phyloP scores from a whole-genome alignment of 768 basidiomycete species.

The Agaricus sinodeliciosus region DNA sequence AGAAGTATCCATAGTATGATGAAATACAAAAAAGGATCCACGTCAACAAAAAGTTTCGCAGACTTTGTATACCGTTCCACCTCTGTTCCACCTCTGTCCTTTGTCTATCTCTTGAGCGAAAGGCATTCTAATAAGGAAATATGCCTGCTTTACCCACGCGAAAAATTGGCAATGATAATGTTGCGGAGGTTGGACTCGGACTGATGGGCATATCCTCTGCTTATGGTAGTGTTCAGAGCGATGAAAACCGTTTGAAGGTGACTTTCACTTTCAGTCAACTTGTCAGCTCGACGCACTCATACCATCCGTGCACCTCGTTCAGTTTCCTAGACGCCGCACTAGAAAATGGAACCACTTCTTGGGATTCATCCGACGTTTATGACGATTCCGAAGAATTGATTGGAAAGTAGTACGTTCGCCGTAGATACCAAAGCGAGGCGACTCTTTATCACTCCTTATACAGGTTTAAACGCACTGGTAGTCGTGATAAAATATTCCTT shows the following conservation, averaged over 20 bases:
- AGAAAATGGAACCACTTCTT: conserved; percentile 35
- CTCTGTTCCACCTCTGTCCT: too few relatives aligned
- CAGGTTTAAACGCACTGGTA: conserved; percentile 47
- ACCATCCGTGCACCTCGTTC: neutral
- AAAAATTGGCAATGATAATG: conserved; percentile 38
- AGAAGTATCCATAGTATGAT: too few relatives aligned
- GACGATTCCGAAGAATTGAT: conserved; percentile 17
- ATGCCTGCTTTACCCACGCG: conserved; percentile 15
- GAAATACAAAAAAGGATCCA: too few relatives aligned
- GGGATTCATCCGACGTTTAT: conserved; percentile 46
- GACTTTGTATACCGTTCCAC: too few relatives aligned
- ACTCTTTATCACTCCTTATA: neutral
- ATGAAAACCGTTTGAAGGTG: conserved; percentile 59
- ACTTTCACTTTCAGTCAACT: neutral
- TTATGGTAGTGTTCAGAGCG: conserved; percentile 37
- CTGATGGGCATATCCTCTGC: conserved; percentile 47
- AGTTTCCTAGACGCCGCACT: conserved; percentile 37
- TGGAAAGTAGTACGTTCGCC: conserved; percentile 31
- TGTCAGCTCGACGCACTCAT: neutral
- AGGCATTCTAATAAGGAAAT: neutral
- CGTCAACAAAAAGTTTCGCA: too few relatives aligned
- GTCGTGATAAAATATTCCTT: conserved; percentile 48
- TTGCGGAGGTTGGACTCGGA: conserved; percentile 52
- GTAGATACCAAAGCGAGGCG: neutral
- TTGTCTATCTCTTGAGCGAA: too few relatives aligned